phyloP scores from a whole-genome alignment of 176 grass and related monocot genomes.

The Hordeum marinum region DNA sequence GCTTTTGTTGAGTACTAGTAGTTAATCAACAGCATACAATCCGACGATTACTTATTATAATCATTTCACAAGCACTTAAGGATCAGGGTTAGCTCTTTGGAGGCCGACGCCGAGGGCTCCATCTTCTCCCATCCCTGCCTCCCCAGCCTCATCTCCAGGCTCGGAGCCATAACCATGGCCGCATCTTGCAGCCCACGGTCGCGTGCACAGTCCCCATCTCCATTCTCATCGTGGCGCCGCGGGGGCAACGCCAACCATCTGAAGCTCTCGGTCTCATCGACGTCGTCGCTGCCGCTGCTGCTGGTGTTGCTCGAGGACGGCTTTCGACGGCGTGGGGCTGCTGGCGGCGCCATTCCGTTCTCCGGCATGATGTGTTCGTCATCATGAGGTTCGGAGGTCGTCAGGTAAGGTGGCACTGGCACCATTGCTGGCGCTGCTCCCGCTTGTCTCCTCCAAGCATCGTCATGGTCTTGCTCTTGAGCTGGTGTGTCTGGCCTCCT shows the following conservation, averaged over 20 bases:
- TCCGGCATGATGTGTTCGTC: neutral
- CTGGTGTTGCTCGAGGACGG: neutral
- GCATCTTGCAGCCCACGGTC: neutral
- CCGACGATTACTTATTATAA: neutral
- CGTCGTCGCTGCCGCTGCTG: slow-evolving; percentile 10
- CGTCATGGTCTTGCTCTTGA: slow-evolving; percentile 14
- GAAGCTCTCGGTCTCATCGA: slow-evolving; percentile 7
- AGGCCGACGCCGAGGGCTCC: neutral
- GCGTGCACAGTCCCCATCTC: neutral
- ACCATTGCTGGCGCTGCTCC: neutral
- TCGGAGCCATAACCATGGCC: slow-evolving; percentile 3
- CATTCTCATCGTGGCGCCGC: neutral
- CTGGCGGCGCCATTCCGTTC: neutral
- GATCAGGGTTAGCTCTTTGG: slow-evolving; percentile 27
- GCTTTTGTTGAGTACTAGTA: neutral
- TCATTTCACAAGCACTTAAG: slow-evolving; percentile 42
- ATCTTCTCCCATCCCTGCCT: slow-evolving; percentile 48
- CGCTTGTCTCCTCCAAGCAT: slow-evolving; percentile 1
- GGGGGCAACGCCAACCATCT: neutral
- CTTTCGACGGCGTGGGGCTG: neutral
- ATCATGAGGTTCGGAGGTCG: neutral
- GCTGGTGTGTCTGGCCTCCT: slow-evolving; percentile 30
- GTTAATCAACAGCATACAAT: neutral
- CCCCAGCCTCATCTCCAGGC: slow-evolving; percentile 51
- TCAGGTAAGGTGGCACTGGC: neutral